These are phyloP conservation scores for Plasmodium knowlesi DNA, from an alignment of 169 alveolate genomes.

Conservation along the genomic window DNA sequence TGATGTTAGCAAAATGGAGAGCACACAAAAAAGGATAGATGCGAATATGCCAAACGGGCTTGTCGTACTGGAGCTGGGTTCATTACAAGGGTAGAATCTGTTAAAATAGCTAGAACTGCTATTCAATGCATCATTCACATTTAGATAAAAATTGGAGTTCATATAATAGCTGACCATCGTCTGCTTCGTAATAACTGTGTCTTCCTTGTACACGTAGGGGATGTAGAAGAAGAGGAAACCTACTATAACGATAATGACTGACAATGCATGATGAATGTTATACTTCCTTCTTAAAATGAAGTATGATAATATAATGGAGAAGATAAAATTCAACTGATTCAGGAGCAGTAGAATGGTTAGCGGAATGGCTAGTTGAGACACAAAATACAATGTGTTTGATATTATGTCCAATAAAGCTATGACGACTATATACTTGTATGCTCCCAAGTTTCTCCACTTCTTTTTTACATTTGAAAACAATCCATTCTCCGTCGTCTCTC, in stretches of 20 bases:
- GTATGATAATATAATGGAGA: conserved; percentile 57
- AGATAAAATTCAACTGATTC: conserved; percentile 67
- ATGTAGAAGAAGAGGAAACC: conserved; percentile 61
- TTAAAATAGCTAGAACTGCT: neutral
- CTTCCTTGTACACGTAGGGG: conserved; percentile 44
- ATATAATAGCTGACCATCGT: conserved; percentile 24
- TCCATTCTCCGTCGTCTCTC: neutral
- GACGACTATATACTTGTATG: conserved; percentile 45
- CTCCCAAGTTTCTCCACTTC: conserved; percentile 42
- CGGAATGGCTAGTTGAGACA: conserved; percentile 71
- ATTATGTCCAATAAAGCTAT: conserved; percentile 45
- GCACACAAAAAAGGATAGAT: conserved; percentile 38
- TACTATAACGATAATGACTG: conserved; percentile 36
- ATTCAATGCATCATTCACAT: neutral
- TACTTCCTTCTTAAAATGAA: conserved; percentile 52
- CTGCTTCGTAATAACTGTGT: neutral
- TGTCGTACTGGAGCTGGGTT: neutral
- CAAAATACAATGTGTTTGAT: conserved; percentile 56
- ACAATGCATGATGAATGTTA: conserved; percentile 43
- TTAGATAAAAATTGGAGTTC: conserved; percentile 1
- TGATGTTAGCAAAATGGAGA: conserved; percentile 59
- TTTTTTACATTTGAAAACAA: neutral
- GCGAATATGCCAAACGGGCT: conserved; percentile 21
- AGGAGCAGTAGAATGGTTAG: conserved; percentile 44
- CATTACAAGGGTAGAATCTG: neutral